Percentiles rank a stretch among this genome's conserved stretches.
phyloP scores from a whole-genome alignment of 2,329 filamentous ascomycete species.

The Cryphonectria carpinicola region DNA sequence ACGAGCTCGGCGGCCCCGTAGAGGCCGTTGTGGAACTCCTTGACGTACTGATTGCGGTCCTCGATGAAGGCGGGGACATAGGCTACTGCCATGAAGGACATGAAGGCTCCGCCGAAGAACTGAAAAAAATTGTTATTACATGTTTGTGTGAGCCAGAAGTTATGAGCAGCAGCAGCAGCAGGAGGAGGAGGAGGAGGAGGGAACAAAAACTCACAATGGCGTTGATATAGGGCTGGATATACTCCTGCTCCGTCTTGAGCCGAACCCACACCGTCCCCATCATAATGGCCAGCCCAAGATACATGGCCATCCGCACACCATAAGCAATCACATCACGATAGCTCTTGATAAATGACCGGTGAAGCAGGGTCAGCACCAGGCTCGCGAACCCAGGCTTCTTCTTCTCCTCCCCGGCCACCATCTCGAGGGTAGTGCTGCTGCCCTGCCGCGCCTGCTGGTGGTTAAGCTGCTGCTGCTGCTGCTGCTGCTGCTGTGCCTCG shows the following conservation, averaged over 20 bases:
- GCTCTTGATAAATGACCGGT: constrained; percentile 81
- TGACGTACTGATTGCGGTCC: constrained; percentile 71
- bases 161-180: too few relatives aligned
- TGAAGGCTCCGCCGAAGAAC: constrained; percentile 74
- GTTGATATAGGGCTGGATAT: constrained; percentile 82
- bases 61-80: constrained; percentile 86
- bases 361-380: constrained; percentile 68
- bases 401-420: constrained; percentile 35
- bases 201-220: constrained; percentile 59
- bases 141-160: not conserved
- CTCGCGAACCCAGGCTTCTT: constrained; percentile 50
- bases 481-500: constrained; percentile 38
- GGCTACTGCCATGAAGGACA: constrained; percentile 82
- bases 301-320: constrained; percentile 82
- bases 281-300: constrained; percentile 77
- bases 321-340: constrained; percentile 85
- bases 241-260: constrained; percentile 67
- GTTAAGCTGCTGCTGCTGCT: not conserved
- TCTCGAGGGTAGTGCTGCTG: constrained; percentile 33
- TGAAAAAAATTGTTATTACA: not conserved
- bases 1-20: constrained; percentile 76
- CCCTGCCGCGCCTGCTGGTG: not conserved
- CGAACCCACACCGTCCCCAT: constrained; percentile 89
- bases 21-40: constrained; percentile 81
- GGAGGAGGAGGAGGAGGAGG: not conserved